Evolutionary conservation across 2,329 filamentous ascomycete genomes (phyloP), one percentile per base, ranked within the genome.

Genomic region (Eurotiales sp.): DNA sequence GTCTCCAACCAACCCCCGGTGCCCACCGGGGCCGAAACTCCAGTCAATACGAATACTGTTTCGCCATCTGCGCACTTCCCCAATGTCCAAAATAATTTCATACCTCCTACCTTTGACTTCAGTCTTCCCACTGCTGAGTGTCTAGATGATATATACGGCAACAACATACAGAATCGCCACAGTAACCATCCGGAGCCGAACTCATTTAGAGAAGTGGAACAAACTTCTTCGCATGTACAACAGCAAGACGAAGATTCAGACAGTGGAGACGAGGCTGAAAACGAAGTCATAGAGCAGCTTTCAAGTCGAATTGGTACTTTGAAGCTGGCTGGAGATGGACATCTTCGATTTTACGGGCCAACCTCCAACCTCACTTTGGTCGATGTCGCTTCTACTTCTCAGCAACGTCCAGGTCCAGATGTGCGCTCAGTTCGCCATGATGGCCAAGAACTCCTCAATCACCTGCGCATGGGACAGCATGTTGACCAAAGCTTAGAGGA

Each of bases 351-450:
- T 50, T 75, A 72, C 41, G 73, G 73, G 10, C 66, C 73, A 2
- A 73, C 73, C 0, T 74, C 72, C 4, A 75, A 75, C 34, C 61
- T 74, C 14, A 73, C 72, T 43, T 50, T 75, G 21, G 62, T 75
- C 2, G 69, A 73, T 53, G 66, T 68, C 11, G 23, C 22, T 11
- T 66, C 64, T 25, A 66, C 66, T 10, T 65, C 64, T 22, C 61
- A 65, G 42, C 63, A 65, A 46, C 58, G 66, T 17, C 63, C 64
- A 36, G 62, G 62, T 34, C 65, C 64, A n/a, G 68, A 71, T 59
- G 66, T 67, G 14, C 67, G 68, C 2, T 69, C 65, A 4, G 65
- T 71, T 14, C 65, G 68, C 7, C 63, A 66, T 43, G 69, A 69
- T 60, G 70, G 66, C 12, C 69, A 70, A 43, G 69, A 66, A 55